These are phyloP conservation scores for Colletotrichum agaves DNA, from an alignment of 2,329 filamentous ascomycete species.

Conservation along the genomic window DNA sequence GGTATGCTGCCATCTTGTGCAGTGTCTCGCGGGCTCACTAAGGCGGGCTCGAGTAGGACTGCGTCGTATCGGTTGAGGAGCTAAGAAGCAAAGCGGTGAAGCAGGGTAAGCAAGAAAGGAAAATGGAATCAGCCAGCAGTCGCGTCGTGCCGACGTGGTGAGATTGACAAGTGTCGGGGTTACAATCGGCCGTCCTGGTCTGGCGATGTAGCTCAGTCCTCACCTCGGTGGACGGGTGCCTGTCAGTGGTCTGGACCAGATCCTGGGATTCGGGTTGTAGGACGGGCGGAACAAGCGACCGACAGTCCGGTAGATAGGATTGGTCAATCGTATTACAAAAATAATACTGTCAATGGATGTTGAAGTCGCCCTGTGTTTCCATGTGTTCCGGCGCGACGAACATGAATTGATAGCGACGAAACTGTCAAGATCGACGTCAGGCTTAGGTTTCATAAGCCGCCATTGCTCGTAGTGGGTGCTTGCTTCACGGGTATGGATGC, in stretches of 20 bases:
- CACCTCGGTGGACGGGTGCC: conserved; percentile 8
- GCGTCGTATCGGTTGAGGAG: conserved; percentile 16
- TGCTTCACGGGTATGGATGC: not conserved
- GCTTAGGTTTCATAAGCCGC: conserved; percentile 12
- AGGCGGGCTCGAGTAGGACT: not conserved
- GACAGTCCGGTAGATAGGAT: conserved; percentile 9
- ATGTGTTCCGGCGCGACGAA: not conserved
- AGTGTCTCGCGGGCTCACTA: conserved; percentile 4
- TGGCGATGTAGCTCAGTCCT: conserved; percentile 17
- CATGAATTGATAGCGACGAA: too few relatives aligned
- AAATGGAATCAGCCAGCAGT: not conserved
- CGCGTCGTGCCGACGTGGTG: conserved; percentile 17
- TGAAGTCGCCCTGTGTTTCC: not conserved
- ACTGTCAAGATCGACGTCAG: not conserved
- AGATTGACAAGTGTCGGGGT: conserved; percentile 26
- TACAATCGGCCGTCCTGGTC: not conserved
- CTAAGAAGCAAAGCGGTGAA: conserved; percentile 24
- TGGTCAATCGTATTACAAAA: not conserved
- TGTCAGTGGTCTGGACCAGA: not conserved
- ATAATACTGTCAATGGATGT: not conserved
- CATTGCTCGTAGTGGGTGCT: conserved; percentile 6
- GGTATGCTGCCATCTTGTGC: conserved; percentile 27
- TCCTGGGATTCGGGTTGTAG: not conserved
- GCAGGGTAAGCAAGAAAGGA: not conserved
- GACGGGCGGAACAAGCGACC: conserved; percentile 21